Evolutionary conservation across 73 alveolate genomes (phyloP), one percentile per base, ranked within the genome.

Genomic region (Tetrahymena malaccensis): DNA sequence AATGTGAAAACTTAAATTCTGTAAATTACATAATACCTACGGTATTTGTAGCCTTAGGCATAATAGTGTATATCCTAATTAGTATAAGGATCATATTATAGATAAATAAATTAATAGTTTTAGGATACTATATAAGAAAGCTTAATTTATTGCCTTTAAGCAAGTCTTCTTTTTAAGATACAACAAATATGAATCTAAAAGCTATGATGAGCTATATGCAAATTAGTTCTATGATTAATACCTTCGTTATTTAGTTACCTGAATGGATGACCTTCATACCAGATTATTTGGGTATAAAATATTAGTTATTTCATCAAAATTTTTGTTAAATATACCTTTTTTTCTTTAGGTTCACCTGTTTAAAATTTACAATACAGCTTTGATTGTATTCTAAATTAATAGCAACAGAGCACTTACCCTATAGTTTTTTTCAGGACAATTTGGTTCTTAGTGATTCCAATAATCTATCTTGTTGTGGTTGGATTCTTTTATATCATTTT

Each of bases 401-500:
- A 33, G 13, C 25, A 84, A 13, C 43, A 94, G 19, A 94, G 93
- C 15, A n/a, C 34, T 9, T 70, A 70, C 25, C 89, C 93, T 17
- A 93, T 94, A 4, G 43, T 94, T 34, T 94, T 85, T 33, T 94
- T 94, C 34, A 94, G 96, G 43, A 83, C 93, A 55, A 84, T 84
- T 40, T 94, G 96, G 96, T 85, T 85, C 43, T 84, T 94, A 40
- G 70, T 70, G 6, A 94, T 94, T 94, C 96, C 96, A 16, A 4
- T 94, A 25, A 33, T 94, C 8, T 94, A 94, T 40, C 83, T 85
- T 27, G n/a, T 38, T 21, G 38, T 35, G 3, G 37, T 94, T 40
- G 93, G 93, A 38, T 22, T 94, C 27, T n/a, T 94, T 17, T 94
- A 94, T 43, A 27, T 43, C 8, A 31, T 94, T 12, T 55, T 93